phyloP scores from a whole-genome alignment of 495 filamentous ascomycete species.

The Podospora fimiseda region DNA sequence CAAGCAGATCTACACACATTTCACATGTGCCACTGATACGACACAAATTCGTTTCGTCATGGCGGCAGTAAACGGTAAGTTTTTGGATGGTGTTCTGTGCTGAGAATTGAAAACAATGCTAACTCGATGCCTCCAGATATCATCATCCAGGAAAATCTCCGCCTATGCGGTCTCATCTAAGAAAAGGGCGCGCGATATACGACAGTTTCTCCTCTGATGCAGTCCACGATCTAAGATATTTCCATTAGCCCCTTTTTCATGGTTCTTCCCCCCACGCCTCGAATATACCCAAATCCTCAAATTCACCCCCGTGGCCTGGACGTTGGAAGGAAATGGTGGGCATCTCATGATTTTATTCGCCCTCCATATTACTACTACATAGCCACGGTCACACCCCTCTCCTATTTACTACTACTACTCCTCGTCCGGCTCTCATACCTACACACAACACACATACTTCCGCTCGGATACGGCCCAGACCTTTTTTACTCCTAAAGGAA shows the following conservation, averaged over 20 bases:
- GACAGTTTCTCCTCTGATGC: not conserved
- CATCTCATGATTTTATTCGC: conserved; percentile 4
- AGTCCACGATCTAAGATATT: not conserved
- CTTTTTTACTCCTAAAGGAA: not conserved
- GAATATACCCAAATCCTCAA: not conserved
- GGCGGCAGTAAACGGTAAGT: conserved; percentile 96
- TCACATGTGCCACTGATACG: conserved; percentile 97
- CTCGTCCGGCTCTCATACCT: no score
- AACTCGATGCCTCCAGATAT: conserved; percentile 66
- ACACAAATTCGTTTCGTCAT: conserved; percentile 99
- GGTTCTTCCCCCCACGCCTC: not conserved
- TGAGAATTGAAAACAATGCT: conserved; percentile 15
- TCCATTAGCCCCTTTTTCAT: not conserved
- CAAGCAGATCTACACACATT: conserved; percentile 99
- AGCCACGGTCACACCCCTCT: not conserved
- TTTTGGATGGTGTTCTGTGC: not conserved
- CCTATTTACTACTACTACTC: not conserved
- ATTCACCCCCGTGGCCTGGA: not conserved
- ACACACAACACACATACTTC: not conserved
- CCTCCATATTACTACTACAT: not conserved
- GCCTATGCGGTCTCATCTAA: conserved; percentile 96
- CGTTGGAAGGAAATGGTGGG: not conserved
- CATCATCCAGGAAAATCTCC: conserved; percentile 99
- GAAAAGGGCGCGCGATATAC: conserved; percentile 1
- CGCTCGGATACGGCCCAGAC: not conserved